Evolutionary conservation across 2,329 filamentous ascomycete genomes (phyloP).

Genomic region (Blastomyces emzantsi): DNA sequence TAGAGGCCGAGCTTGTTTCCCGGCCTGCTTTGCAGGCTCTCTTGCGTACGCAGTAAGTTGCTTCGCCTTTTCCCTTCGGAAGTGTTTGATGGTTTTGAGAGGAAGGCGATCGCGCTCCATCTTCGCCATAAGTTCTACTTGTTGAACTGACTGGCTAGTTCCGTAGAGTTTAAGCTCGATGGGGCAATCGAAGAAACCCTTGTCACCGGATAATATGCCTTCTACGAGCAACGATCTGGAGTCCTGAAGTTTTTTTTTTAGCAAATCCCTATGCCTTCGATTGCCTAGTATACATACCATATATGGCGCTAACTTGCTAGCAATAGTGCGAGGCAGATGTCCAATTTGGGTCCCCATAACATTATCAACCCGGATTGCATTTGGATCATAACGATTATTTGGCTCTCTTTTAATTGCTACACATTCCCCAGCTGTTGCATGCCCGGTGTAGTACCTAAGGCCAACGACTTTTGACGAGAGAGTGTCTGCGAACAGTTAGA

Average conservation of each 20-base stretch:
- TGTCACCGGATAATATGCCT: conserved; percentile 57
- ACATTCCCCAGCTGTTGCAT: conserved; percentile 53
- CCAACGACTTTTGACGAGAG: conserved; percentile 52
- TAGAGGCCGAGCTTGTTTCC: conserved; percentile 26
- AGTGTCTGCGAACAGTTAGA: conserved; percentile 20
- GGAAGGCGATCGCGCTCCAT: conserved; percentile 60
- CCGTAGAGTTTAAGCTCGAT: conserved; percentile 62
- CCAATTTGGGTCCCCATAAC: conserved; percentile 68
- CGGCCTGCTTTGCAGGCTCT: conserved; percentile 40
- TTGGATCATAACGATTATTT: conserved; percentile 58
- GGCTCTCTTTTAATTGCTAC: conserved; percentile 58
- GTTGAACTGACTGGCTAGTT: conserved; percentile 46
- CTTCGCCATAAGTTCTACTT: conserved; percentile 48
- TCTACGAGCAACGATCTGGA: conserved; percentile 55
- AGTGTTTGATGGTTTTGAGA: conserved; percentile 41
- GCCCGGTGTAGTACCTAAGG: conserved; percentile 53
- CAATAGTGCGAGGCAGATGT: conserved; percentile 60
- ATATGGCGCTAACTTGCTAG: conserved; percentile 63
- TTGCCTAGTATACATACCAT: conserved; percentile 43
- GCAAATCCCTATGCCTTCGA: background rate
- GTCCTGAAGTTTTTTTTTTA: conserved; percentile 39
- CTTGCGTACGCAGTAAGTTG: conserved; percentile 31
- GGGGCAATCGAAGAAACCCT: conserved; percentile 62
- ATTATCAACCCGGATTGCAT: conserved; percentile 72
- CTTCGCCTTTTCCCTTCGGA: conserved; percentile 48